These are phyloP conservation scores for Globisporangium apiculatum DNA, from an alignment of 352 stramenopile species.

Conservation along the genomic window DNA sequence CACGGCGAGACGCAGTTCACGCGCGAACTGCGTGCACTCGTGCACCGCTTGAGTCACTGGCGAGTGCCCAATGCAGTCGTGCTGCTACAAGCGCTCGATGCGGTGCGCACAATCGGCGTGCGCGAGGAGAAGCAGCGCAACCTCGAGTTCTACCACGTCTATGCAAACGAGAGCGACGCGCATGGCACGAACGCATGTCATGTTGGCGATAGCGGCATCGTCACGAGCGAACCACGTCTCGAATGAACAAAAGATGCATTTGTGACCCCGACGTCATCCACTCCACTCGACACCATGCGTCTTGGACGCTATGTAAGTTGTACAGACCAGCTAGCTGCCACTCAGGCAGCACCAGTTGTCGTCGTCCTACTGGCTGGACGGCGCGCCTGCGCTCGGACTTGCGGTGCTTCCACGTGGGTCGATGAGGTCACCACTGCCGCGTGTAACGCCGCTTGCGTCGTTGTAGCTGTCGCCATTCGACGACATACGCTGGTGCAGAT, in stretches of 20 bases:
- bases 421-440: neutral
- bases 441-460: constrained; percentile 4
- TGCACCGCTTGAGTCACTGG: constrained; percentile 28
- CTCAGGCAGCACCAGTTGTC: no score
- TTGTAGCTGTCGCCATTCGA: constrained; percentile 8
- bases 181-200: neutral
- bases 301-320: no score
- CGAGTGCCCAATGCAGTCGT: constrained; percentile 24
- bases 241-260: no score
- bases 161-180: constrained; percentile 1
- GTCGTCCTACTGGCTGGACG: no score
- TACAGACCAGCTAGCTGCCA: no score
- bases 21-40: constrained; percentile 18
- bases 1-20: constrained; percentile 41
- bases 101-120: constrained; percentile 18
- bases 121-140: constrained; percentile 55
- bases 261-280: no score
- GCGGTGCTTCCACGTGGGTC: neutral
- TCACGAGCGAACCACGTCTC: no score
- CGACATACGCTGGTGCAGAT: constrained; percentile 1
- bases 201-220: no score
- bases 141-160: constrained; percentile 65
- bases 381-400: neutral
- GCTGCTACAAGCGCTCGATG: constrained; percentile 20
- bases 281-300: no score